phyloP scores from a whole-genome alignment of 306 rosid species.

The Pterocarpus macrocarpus region DNA sequence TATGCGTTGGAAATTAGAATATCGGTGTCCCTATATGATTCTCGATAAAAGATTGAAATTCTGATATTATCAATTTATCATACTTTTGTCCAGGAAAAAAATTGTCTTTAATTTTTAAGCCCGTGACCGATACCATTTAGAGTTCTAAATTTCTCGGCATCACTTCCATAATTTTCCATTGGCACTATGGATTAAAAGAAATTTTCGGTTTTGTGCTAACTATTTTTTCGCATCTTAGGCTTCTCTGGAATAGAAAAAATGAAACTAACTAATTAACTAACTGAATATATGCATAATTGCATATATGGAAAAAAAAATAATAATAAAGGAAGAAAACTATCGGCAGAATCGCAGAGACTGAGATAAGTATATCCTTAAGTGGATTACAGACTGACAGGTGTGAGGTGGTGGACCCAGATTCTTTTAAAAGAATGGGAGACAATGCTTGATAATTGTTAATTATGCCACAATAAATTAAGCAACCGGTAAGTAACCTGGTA shows the following conservation, averaged over 20 bases:
- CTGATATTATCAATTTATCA: neutral
- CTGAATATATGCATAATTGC: neutral
- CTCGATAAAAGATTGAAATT: neutral
- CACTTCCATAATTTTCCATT: neutral
- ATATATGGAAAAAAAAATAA: neutral
- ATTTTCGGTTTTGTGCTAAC: neutral
- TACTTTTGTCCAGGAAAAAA: neutral
- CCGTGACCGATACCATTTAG: neutral
- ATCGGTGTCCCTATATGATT: too few relatives aligned
- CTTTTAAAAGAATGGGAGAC: conserved; percentile 1
- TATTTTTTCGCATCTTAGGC: neutral
- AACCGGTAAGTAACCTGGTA: neutral
- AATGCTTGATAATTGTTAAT: neutral
- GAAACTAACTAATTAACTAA: neutral
- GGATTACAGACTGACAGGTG: conserved; percentile 25
- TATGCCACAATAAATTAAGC: neutral
- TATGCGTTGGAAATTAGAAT: too few relatives aligned
- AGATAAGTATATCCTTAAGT: conserved; percentile 3
- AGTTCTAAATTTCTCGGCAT: neutral
- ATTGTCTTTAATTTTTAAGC: too few relatives aligned
- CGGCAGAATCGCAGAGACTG: neutral
- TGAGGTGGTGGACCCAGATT: neutral
- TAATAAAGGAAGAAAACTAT: neutral
- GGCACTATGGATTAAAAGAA: neutral
- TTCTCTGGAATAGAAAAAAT: neutral